Evolutionary conservation across 164 flowering plant species (phyloP).

Genomic region (Akebia trifoliata): DNA sequence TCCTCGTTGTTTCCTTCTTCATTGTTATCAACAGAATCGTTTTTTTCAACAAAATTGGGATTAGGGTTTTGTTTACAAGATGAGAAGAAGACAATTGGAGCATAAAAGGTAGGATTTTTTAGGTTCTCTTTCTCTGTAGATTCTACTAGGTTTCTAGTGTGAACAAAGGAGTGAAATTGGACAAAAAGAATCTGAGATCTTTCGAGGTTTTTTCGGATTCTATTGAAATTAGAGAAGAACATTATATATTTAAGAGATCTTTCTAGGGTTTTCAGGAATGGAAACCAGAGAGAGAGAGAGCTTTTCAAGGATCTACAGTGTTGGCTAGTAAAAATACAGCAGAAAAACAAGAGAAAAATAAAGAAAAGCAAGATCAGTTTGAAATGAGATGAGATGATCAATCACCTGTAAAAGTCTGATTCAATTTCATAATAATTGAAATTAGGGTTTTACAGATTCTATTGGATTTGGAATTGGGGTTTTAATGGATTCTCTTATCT

Average conservation of each 20-base stretch:
- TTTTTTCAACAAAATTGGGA: not conserved
- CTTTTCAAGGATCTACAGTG: no score
- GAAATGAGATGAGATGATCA: no score
- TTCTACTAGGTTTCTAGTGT: not conserved
- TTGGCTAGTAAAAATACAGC: no score
- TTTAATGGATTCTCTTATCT: no score
- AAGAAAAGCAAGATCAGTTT: no score
- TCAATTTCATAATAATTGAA: no score
- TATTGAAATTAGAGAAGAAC: slow-evolving; percentile 5
- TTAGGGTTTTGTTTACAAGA: slow-evolving; percentile 19
- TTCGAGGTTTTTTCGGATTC: not conserved
- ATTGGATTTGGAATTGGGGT: no score
- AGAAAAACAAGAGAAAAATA: no score
- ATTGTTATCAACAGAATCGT: slow-evolving; percentile 5
- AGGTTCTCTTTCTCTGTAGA: not conserved
- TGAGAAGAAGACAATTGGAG: slow-evolving; percentile 15
- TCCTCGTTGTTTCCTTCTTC: slow-evolving; percentile 3
- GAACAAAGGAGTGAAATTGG: not conserved
- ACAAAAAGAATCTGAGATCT: not conserved
- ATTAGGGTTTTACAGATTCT: no score
- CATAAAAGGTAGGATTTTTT: not conserved
- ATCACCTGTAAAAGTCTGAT: no score
- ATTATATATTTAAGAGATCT: not conserved
- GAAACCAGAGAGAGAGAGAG: no score
- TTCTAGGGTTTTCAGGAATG: no score